phyloP scores from a whole-genome alignment of 23 red algal genomes.

The Gracilariopsis chorda region DNA sequence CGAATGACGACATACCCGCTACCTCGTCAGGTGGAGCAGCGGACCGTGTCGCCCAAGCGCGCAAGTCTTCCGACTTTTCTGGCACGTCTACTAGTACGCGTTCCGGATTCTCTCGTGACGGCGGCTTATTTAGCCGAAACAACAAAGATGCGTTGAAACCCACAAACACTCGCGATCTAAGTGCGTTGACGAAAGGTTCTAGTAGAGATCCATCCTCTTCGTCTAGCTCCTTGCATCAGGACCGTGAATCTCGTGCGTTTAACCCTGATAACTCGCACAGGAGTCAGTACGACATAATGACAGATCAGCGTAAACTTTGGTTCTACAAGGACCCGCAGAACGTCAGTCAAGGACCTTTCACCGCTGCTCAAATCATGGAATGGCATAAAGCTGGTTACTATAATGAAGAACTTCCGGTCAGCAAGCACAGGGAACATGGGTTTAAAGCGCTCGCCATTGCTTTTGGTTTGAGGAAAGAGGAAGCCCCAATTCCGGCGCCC shows the following conservation, averaged over 20 bases:
- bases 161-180: conserved; percentile 62
- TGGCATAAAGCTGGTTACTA: conserved; percentile 81
- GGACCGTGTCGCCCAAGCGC: neutral
- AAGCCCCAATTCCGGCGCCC: neutral
- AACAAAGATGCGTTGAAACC: conserved; percentile 62
- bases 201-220: conserved; percentile 38
- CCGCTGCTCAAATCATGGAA: conserved; percentile 61
- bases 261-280: neutral
- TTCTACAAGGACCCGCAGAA: conserved; percentile 74
- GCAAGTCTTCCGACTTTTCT: neutral
- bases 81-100: conserved; percentile 7
- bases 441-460: conserved; percentile 63
- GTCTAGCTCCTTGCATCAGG: neutral
- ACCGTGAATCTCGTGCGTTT: conserved; percentile 10
- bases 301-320: conserved; percentile 55
- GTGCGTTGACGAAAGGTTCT: conserved; percentile 59
- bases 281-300: conserved; percentile 12
- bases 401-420: conserved; percentile 71
- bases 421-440: conserved; percentile 32
- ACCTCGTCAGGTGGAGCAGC: neutral
- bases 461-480: conserved; percentile 63
- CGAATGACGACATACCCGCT: conserved; percentile 16
- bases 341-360: conserved; percentile 71
- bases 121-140: conserved; percentile 38
- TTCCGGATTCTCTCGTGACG: conserved; percentile 40